Conservation (phyloP, 108 stramenopile species). For the Schizochytrium sp. region DNA sequence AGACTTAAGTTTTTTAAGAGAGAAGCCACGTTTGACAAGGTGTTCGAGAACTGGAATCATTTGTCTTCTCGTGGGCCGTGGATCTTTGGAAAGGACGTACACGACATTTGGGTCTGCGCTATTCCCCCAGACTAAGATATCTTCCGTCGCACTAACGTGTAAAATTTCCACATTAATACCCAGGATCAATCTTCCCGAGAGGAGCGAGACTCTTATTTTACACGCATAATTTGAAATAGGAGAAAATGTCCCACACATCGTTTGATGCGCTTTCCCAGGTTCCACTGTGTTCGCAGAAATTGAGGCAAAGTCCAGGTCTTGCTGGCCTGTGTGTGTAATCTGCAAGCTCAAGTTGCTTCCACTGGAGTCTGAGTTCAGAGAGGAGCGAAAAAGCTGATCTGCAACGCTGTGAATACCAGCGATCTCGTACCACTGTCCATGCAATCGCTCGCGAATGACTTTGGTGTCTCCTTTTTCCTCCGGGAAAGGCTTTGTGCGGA, state of each 20-base stretch:
- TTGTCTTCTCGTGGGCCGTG: not conserved
- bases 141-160: not conserved
- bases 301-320: not conserved
- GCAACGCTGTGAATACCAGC: not conserved
- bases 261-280: not conserved
- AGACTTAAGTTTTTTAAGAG: not conserved
- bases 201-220: not conserved
- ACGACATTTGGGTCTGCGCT: not conserved
- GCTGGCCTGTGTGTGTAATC: not conserved
- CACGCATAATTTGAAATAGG: not conserved
- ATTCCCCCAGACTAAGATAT: not conserved
- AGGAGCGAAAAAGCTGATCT: not conserved
- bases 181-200: not conserved
- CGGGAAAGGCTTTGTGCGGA: too few species aligned
- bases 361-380: not conserved
- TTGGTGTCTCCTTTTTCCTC: not conserved
- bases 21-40: not conserved
- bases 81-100: not conserved
- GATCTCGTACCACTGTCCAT: not conserved
- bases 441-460: not conserved
- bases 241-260: not conserved
- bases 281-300: not conserved
- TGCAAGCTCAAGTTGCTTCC: not conserved
- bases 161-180: not conserved
- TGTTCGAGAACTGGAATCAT: not conserved